Percentiles rank a stretch among this genome's conserved stretches.
Evolutionary conservation across 768 basidiomycete genomes (phyloP).

Genomic region (Gloeophyllum trabeum): DNA sequence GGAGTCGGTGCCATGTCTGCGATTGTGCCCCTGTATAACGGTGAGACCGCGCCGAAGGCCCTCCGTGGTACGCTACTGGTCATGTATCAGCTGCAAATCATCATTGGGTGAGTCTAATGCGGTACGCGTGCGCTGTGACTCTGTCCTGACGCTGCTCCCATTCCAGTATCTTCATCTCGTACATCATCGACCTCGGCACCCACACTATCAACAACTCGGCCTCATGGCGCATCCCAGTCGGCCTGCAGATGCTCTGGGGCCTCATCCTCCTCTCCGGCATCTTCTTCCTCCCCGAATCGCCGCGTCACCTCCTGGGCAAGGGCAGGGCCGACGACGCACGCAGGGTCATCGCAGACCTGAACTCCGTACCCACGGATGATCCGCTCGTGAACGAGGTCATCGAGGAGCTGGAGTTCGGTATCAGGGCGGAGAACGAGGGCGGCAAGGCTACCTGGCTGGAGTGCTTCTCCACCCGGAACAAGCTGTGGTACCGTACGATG

Average conservation of each 20-base stretch:
- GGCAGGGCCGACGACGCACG: conserved; percentile 43
- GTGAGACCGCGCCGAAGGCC: conserved; percentile 67
- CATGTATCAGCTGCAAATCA: conserved; percentile 73
- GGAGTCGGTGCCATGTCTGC: conserved; percentile 63
- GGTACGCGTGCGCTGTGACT: background rate
- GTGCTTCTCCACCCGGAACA: conserved; percentile 60
- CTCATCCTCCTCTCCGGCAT: conserved; percentile 54
- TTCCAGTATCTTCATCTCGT: conserved; percentile 50
- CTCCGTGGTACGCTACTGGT: conserved; percentile 64
- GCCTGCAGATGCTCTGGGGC: conserved; percentile 64
- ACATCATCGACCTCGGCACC: conserved; percentile 58
- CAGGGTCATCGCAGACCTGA: conserved; percentile 49
- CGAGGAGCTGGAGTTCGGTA: conserved; percentile 53
- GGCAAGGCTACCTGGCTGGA: conserved; percentile 73
- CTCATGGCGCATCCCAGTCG: conserved; percentile 69
- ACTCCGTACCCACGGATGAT: conserved; percentile 48
- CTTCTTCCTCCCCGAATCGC: conserved; percentile 70
- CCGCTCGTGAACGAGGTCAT: conserved; percentile 45
- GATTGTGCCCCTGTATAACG: conserved; percentile 44
- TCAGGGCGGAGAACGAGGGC: conserved; percentile 66
- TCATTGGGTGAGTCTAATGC: conserved; percentile 37
- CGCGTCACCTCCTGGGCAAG: conserved; percentile 58
- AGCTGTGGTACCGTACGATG: conserved; percentile 60
- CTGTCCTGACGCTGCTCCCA: background rate
- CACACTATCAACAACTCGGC: conserved; percentile 44